Evolutionary conservation across 345 rosid species (phyloP).

Genomic region (Microcos paniculata): DNA sequence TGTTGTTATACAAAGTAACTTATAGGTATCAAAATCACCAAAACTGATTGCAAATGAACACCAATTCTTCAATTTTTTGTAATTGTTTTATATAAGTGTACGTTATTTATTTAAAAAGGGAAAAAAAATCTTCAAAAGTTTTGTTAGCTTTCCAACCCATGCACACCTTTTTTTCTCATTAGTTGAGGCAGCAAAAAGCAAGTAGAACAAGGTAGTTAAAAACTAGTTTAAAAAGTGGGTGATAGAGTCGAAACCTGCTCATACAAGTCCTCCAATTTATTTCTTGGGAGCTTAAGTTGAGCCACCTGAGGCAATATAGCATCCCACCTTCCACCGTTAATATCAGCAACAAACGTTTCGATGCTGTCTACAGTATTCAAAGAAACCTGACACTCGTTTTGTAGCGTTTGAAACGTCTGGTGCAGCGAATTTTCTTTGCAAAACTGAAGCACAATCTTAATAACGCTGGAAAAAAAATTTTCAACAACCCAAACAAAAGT

Average conservation of each 20-base stretch:
- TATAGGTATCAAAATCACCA: background rate
- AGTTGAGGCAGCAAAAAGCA: background rate
- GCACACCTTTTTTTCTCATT: background rate
- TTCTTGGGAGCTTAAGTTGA: constrained; percentile 91
- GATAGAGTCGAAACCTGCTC: constrained; percentile 60
- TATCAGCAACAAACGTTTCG: constrained; percentile 87
- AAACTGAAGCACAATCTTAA: constrained; percentile 94
- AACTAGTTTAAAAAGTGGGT: background rate
- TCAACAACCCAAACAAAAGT: background rate
- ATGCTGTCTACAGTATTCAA: constrained; percentile 90
- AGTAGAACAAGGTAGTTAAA: background rate
- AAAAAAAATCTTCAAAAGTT: too few relatives aligned
- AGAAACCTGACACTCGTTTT: constrained; percentile 94
- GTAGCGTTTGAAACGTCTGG: constrained; percentile 92
- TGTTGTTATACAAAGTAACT: background rate
- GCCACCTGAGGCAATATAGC: constrained; percentile 90
- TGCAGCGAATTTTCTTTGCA: constrained; percentile 95
- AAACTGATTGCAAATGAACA: background rate
- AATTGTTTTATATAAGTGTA: background rate
- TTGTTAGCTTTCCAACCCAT: too few relatives aligned
- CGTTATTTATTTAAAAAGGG: background rate
- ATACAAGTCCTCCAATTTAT: constrained; percentile 85
- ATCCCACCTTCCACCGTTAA: constrained; percentile 94
- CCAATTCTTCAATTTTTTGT: background rate
- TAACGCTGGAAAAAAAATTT: constrained; percentile 53